Percentiles rank a stretch among this genome's conserved stretches.
These are phyloP conservation scores for Cladorrhinum sp. DNA, from an alignment of 2,329 filamentous ascomycete species.

Conservation along the genomic window DNA sequence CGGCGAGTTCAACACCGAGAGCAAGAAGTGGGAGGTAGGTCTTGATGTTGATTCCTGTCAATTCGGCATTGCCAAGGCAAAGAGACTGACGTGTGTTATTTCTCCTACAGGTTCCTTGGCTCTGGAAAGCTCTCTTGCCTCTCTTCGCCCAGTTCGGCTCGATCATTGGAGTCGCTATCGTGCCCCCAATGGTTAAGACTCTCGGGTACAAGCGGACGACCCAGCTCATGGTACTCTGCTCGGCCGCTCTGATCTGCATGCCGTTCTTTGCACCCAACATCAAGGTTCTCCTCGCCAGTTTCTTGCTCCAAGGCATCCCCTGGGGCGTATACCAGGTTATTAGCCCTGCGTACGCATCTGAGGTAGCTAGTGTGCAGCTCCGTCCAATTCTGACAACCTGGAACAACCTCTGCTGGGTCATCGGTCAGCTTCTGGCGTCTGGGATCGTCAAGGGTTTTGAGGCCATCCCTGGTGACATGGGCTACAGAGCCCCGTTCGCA, in stretches of 20 bases:
- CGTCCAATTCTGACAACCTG: conserved; percentile 53
- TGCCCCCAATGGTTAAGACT: conserved; percentile 6
- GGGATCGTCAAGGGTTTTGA: conserved; percentile 41
- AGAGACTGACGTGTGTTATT: background rate
- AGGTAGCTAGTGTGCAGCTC: conserved; percentile 47
- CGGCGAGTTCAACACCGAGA: background rate
- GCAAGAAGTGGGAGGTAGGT: background rate
- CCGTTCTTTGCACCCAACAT: conserved; percentile 22
- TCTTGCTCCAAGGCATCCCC: conserved; percentile 41
- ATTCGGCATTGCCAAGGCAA: background rate
- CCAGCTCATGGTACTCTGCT: conserved; percentile 17
- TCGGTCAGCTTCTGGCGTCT: conserved; percentile 48
- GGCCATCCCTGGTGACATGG: conserved; percentile 34
- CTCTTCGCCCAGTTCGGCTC: conserved; percentile 23
- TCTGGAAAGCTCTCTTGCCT: conserved; percentile 20
- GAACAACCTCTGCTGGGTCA: conserved; percentile 56
- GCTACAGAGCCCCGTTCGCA: conserved; percentile 31
- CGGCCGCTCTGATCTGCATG: conserved; percentile 14
- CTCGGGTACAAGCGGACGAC: conserved; percentile 22
- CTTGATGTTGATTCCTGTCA: background rate
- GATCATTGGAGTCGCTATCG: conserved; percentile 20
- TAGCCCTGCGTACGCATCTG: conserved; percentile 52
- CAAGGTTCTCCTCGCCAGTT: conserved; percentile 18
- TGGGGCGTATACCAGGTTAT: conserved; percentile 53
- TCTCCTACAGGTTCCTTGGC: conserved; percentile 12